phyloP scores from a whole-genome alignment of 495 filamentous ascomycete genomes.

The Evernia prunastri region DNA sequence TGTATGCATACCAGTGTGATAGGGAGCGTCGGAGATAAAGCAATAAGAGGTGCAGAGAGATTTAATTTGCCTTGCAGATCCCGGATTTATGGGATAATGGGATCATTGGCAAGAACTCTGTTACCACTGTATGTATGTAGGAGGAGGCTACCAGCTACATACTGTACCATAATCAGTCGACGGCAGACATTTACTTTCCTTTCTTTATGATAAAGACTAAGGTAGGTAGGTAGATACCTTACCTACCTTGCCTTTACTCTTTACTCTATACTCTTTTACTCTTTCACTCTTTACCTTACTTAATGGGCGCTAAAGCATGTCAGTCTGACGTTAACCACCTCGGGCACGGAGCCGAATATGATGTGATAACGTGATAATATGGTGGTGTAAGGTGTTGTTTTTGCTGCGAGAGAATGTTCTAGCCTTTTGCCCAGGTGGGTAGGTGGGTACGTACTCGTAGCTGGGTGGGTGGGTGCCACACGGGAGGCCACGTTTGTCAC shows the following conservation, averaged over 20 bases:
- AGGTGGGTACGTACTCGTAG: not conserved
- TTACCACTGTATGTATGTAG: too few relatives aligned
- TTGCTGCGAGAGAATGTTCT: not conserved
- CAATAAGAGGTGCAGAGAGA: not conserved
- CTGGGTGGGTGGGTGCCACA: not conserved
- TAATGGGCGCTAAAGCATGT: conserved; percentile 1
- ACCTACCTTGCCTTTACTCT: too few relatives aligned
- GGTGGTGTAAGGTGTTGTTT: too few relatives aligned
- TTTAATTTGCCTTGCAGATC: not conserved
- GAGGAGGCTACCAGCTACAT: too few relatives aligned
- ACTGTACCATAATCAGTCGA: too few relatives aligned
- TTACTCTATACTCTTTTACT: too few relatives aligned
- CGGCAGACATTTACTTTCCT: too few relatives aligned
- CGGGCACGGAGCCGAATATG: too few relatives aligned
- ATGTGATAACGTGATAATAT: not conserved
- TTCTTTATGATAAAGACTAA: too few relatives aligned
- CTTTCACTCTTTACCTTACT: too few relatives aligned
- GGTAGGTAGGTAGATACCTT: too few relatives aligned
- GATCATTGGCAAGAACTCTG: not conserved
- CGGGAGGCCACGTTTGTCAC: not conserved
- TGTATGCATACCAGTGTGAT: not conserved
- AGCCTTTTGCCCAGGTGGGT: not conserved
- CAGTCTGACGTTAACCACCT: not conserved
- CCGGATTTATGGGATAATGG: not conserved
- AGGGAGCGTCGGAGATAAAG: not conserved